phyloP scores from a whole-genome alignment of 2,329 filamentous ascomycete species.

The Beauveria varroae region DNA sequence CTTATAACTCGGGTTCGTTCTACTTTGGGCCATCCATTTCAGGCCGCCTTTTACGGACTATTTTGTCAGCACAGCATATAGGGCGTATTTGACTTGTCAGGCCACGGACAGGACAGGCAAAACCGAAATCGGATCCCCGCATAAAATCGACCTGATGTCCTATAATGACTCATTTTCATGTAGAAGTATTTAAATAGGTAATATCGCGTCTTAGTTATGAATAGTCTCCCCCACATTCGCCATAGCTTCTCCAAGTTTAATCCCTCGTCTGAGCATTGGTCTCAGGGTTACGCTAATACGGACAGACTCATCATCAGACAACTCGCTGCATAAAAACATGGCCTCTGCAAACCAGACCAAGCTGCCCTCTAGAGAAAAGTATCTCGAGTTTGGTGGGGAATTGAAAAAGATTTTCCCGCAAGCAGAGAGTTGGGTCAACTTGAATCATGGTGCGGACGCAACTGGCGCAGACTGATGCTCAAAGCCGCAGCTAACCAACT shows the following conservation, averaged over 20 bases:
- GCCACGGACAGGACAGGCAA: background rate
- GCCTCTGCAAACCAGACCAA: background rate
- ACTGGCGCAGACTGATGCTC: background rate
- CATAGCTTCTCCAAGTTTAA: background rate
- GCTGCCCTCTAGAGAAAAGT: background rate
- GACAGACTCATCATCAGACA: background rate
- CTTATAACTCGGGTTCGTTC: background rate
- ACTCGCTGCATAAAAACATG: background rate
- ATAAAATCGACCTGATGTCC: background rate
- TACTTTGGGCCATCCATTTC: background rate
- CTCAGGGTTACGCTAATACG: background rate
- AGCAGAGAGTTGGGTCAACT: conserved; percentile 1
- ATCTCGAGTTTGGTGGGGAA: conserved; percentile 8
- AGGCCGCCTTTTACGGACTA: background rate
- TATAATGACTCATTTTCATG: background rate
- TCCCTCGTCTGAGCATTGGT: background rate
- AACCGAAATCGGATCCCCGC: conserved; percentile 4
- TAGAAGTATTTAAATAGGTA: background rate
- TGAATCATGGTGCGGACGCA: conserved; percentile 9
- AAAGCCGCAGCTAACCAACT: background rate
- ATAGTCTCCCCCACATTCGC: background rate
- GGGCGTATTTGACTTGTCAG: background rate
- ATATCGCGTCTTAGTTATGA: background rate
- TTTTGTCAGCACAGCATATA: background rate
- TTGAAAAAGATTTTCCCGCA: conserved; percentile 6